Percentiles rank a stretch among this genome's conserved stretches.
These are phyloP conservation scores for Theileria annulata DNA, from an alignment of 169 alveolate species.

Conservation along the genomic window DNA sequence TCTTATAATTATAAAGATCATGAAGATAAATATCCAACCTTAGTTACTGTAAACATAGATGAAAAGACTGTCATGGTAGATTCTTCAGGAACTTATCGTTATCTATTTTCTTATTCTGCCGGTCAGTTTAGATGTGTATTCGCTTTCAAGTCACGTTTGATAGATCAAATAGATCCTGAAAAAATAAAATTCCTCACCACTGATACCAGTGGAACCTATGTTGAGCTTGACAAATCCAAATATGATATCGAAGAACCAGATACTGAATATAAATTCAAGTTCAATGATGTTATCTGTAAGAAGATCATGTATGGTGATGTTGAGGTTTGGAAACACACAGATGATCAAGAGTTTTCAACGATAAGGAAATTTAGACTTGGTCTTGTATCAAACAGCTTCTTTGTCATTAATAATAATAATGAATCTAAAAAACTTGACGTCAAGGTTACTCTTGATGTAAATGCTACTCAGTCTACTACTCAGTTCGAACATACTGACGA, in stretches of 20 bases:
- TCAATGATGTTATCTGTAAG: background rate
- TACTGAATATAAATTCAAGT: background rate
- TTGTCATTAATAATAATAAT: too few species aligned
- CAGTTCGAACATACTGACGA: too few species aligned
- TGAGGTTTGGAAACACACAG: background rate
- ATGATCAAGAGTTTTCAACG: background rate
- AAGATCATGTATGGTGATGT: background rate
- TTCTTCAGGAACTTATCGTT: background rate
- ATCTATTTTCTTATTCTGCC: background rate
- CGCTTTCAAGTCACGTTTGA: background rate
- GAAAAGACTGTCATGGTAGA: background rate
- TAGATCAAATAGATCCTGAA: background rate
- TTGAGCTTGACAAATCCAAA: background rate
- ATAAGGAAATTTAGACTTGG: too few species aligned
- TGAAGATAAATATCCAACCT: constrained; percentile 8
- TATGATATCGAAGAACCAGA: constrained; percentile 1
- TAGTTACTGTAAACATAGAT: background rate
- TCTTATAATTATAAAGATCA: background rate
- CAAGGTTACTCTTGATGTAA: too few species aligned
- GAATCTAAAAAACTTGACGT: too few species aligned
- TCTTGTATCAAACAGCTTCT: too few species aligned
- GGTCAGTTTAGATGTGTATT: background rate
- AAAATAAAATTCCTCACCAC: background rate
- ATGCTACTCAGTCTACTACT: too few species aligned
- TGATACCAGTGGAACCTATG: background rate